Evolutionary conservation across 1,139 yeast genomes (phyloP), one percentile per base, ranked within the genome.

Genomic region (Sugiyamaella neomexicana): DNA sequence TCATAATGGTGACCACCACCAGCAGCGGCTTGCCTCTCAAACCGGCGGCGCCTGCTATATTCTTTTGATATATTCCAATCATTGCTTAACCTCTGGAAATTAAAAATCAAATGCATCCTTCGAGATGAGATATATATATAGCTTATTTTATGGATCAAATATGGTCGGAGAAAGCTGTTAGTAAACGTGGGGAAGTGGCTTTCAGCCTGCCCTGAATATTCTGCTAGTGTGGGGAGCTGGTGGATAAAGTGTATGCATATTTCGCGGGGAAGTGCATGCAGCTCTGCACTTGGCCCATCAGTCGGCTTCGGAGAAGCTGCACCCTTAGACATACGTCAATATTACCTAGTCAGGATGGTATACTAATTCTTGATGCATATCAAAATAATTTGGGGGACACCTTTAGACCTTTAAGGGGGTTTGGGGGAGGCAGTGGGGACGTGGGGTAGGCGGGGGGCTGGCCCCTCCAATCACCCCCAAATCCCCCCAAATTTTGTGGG

Each of bases 1-100:
- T 53, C 41, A 57, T 32, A 15, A 55, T 40, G 7, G 60, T 51
- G 20, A 54, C 53, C 15, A 48, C 53, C 31, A 47, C 41, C 17
- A 57, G 45, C 32, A 57, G 50, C 5, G 46, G 45, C 16, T 46
- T 50, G 16, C 59, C 59, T 34, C 49, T 53, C 8, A 57, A 40
- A 41, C 56, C 56, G 12, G 52, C 43, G 12, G 53, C 56, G 12
- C 59, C 59, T 10, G 48, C 37, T 23, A 52, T 46, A 36, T 50
- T 44, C 41, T 49, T 56, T 7, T 49, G 50, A 41, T 55, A 55
- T 17, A 55, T 39, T 31, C 50, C 50, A 38, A 55, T 38, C 50
- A 52, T 46, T 32, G n/a, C 9, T 40, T 48, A 23, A 41, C 10
- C n/a, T 25, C 17, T 27, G n/a, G 13, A 20, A 5, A 27, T 5